phyloP scores from a whole-genome alignment of 169 alveolate genomes.

The Ichthyophthirius multifiliis region DNA sequence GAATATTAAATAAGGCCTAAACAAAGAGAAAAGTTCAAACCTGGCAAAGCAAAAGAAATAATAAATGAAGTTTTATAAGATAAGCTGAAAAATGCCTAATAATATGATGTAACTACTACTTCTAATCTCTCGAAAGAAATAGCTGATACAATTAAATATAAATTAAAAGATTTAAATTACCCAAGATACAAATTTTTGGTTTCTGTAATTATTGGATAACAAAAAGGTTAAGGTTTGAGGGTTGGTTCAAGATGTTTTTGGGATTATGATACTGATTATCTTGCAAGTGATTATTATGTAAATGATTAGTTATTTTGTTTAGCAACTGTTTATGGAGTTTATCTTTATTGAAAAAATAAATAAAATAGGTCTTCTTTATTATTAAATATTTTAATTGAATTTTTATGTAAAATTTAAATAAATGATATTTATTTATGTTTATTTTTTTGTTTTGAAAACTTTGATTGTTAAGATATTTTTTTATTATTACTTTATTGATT shows the following conservation, averaged over 20 bases:
- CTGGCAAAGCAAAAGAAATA: slow-evolving; percentile 34
- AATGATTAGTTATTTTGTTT: slow-evolving; percentile 37
- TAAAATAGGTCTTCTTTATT: no score
- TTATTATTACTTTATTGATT: no score
- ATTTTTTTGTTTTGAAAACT: no score
- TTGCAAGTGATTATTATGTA: slow-evolving; percentile 19
- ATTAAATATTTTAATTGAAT: no score
- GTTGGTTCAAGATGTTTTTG: slow-evolving; percentile 42
- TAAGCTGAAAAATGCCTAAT: slow-evolving; percentile 16
- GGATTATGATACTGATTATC: slow-evolving; percentile 43
- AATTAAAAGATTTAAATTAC: slow-evolving; percentile 14
- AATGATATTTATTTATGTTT: no score
- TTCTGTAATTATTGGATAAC: slow-evolving; percentile 32
- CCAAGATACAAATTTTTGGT: slow-evolving; percentile 39
- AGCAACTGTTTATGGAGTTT: slow-evolving; percentile 37
- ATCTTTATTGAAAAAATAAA: slow-evolving; percentile 15
- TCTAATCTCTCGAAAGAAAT: slow-evolving; percentile 20
- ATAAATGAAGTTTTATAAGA: slow-evolving; percentile 24
- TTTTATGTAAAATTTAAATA: no score
- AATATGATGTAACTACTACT: slow-evolving; percentile 25
- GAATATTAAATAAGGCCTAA: slow-evolving; percentile 40
- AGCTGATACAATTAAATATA: slow-evolving; percentile 40
- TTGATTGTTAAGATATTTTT: no score
- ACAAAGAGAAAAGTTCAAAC: slow-evolving; percentile 36
- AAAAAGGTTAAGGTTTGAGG: slow-evolving; percentile 36